Evolutionary conservation across 169 alveolate species (phyloP).

Genomic region (Plasmodium falciparum): DNA sequence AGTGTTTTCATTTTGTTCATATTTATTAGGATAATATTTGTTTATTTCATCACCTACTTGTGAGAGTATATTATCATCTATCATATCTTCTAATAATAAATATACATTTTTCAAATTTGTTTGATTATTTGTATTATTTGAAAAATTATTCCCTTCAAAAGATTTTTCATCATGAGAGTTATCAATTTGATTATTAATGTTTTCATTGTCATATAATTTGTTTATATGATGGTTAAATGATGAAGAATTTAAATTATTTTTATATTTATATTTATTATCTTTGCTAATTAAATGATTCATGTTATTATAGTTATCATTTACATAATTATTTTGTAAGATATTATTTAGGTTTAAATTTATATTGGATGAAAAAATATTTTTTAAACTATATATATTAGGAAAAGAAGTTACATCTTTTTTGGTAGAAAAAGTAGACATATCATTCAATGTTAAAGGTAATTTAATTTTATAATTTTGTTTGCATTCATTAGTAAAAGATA

Average conservation of each 20-base stretch:
- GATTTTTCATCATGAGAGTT: not conserved
- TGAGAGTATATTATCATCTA: not conserved
- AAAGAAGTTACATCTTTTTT: slow-evolving; percentile 19
- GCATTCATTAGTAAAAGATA: slow-evolving; percentile 50
- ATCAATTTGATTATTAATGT: not conserved
- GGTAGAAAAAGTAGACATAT: slow-evolving; percentile 40
- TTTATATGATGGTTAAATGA: too few relatives aligned
- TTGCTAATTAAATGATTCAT: not conserved
- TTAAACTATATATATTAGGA: slow-evolving; percentile 40
- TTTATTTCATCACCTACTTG: not conserved
- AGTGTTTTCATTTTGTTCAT: not conserved
- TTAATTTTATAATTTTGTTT: slow-evolving; percentile 33
- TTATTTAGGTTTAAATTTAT: not conserved
- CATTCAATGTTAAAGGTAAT: slow-evolving; percentile 64
- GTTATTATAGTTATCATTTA: not conserved
- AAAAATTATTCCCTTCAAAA: not conserved
- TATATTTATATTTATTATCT: not conserved
- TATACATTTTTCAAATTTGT: not conserved
- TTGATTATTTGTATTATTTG: not conserved
- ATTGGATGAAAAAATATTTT: slow-evolving; percentile 10
- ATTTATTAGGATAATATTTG: not conserved
- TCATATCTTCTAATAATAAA: slow-evolving; percentile 1
- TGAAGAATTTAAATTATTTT: too few relatives aligned
- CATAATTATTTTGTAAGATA: not conserved
- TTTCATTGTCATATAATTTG: not conserved